These are phyloP conservation scores for Epichloe baconii DNA, from an alignment of 2,329 filamentous ascomycete genomes.

Conservation along the genomic window DNA sequence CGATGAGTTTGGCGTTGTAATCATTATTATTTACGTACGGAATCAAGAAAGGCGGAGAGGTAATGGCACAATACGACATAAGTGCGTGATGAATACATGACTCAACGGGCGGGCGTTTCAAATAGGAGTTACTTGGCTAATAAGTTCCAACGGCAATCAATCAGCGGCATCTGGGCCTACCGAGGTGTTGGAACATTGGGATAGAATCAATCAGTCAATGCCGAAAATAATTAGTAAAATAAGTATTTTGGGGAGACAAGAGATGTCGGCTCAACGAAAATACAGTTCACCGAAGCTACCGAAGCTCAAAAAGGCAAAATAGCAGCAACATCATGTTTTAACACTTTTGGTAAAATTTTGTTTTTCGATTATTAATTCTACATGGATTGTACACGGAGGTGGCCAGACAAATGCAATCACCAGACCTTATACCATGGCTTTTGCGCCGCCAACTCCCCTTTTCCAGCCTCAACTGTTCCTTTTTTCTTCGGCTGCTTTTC, in stretches of 20 bases:
- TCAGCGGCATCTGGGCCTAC: no score
- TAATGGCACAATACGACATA: not conserved
- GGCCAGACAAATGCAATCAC: conserved; percentile 19
- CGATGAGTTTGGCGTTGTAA: conserved; percentile 3
- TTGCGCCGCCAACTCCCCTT: conserved; percentile 20
- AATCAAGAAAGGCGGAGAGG: not conserved
- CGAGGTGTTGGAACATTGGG: no score
- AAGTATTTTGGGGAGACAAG: no score
- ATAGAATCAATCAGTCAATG: no score
- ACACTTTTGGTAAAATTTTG: not conserved
- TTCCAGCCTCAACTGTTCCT: conserved; percentile 18
- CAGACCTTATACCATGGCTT: conserved; percentile 45
- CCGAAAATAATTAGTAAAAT: no score
- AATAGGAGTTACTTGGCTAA: no score
- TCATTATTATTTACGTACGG: not conserved
- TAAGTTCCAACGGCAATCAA: no score
- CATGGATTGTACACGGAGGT: not conserved
- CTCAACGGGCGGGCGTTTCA: not conserved
- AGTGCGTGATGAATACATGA: not conserved
- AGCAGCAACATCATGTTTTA: not conserved
- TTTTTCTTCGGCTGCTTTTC: conserved; percentile 30
- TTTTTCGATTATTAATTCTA: not conserved
- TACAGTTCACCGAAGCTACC: no score
- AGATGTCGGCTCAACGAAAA: no score
- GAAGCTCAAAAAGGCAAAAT: not conserved